phyloP scores from a whole-genome alignment of 2,329 filamentous ascomycete species.

The Arthrocladium fulminans region DNA sequence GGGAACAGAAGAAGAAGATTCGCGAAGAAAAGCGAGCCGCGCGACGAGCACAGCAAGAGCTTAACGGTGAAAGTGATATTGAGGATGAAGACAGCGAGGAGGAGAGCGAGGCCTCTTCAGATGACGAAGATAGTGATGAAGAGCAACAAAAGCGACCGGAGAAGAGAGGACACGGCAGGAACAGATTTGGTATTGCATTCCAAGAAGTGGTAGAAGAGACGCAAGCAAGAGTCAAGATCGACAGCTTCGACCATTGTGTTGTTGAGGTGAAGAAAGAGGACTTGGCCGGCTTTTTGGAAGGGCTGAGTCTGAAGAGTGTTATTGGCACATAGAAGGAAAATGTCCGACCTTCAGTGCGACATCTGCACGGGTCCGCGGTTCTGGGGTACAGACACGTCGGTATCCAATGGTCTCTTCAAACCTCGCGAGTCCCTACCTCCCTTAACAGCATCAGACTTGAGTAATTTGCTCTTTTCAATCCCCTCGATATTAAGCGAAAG shows the following conservation, averaged over 20 bases:
- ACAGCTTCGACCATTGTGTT: conserved; percentile 95
- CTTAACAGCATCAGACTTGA: too few relatives aligned
- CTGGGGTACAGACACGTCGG: background rate
- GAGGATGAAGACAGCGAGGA: conserved; percentile 59
- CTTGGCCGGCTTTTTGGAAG: conserved; percentile 79
- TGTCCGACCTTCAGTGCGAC: background rate
- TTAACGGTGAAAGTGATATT: conserved; percentile 46
- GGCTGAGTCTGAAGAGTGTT: conserved; percentile 82
- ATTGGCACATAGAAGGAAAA: conserved; percentile 37
- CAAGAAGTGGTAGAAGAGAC: conserved; percentile 91
- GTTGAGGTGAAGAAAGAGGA: conserved; percentile 98
- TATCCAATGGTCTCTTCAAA: too few relatives aligned
- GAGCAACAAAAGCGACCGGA: conserved; percentile 46
- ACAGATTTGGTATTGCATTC: conserved; percentile 89
- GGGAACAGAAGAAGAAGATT: conserved; percentile 53
- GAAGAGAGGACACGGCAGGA: conserved; percentile 63
- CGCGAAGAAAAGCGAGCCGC: conserved; percentile 53
- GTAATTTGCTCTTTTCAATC: too few relatives aligned
- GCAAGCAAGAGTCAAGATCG: conserved; percentile 77
- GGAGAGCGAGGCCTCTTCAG: conserved; percentile 36
- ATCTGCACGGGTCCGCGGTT: too few relatives aligned
- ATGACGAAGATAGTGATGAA: conserved; percentile 42
- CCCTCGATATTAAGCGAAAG: too few relatives aligned
- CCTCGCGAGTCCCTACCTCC: too few relatives aligned
- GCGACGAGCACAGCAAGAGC: conserved; percentile 43